Percentiles rank a stretch among this genome's conserved stretches.
Conservation (phyloP, 148 eudicot genomes). For the Dysphania ambrosioides region DNA sequence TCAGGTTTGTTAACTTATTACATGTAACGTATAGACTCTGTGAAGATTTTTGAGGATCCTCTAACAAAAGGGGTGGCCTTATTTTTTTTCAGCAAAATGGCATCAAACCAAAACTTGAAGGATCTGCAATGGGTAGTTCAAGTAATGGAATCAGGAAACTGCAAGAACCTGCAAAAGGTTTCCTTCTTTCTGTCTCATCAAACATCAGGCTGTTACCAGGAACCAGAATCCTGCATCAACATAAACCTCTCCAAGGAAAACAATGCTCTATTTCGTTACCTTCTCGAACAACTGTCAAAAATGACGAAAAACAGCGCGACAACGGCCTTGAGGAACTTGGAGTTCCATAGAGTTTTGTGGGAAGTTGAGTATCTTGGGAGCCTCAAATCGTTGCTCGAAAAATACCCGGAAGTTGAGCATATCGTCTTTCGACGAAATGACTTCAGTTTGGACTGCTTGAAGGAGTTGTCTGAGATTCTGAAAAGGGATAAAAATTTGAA, state of each 20-base stretch:
- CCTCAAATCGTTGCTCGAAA: slow-evolving; percentile 42
- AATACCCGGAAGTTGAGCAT: slow-evolving; percentile 40
- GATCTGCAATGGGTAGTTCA: slow-evolving; percentile 65
- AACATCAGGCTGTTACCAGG: slow-evolving; percentile 48
- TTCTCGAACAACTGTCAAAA: slow-evolving; percentile 46
- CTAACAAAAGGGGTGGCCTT: not conserved
- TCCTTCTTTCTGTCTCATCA: slow-evolving; percentile 69
- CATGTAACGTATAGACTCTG: not conserved
- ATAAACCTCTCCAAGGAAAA: slow-evolving; percentile 45
- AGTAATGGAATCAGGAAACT: slow-evolving; percentile 39
- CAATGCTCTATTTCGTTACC: slow-evolving; percentile 34
- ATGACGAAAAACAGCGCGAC: slow-evolving; percentile 27
- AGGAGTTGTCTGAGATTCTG: slow-evolving; percentile 50
- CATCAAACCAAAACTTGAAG: slow-evolving; percentile 37
- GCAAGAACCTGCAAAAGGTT: slow-evolving; percentile 44
- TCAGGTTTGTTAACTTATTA: too few relatives aligned
- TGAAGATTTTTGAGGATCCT: not conserved
- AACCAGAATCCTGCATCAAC: slow-evolving; percentile 55
- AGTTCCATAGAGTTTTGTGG: slow-evolving; percentile 78
- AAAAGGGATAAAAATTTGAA: slow-evolving; percentile 51
- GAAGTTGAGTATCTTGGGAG: slow-evolving; percentile 42
- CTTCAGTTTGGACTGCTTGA: slow-evolving; percentile 47
- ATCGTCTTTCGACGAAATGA: slow-evolving; percentile 51
- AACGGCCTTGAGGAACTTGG: slow-evolving; percentile 45
- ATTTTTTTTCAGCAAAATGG: slow-evolving; percentile 39